Evolutionary conservation across 148 eudicot species (phyloP).

Genomic region (Agrostemma githago): DNA sequence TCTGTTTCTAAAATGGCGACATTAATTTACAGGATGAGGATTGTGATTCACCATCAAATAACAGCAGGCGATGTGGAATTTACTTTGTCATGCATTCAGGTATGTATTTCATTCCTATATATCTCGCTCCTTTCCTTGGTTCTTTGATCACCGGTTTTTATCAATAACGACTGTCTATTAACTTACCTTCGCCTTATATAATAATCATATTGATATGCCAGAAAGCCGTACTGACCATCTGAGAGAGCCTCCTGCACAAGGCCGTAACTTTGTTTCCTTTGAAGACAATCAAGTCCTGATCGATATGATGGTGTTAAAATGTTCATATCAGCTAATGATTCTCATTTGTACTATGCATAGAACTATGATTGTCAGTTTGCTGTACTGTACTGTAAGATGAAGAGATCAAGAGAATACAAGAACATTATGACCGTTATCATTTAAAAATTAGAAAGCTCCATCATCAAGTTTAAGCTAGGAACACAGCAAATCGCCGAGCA

Average conservation of each 20-base stretch:
- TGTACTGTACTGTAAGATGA: too few relatives aligned
- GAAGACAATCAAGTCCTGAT: neutral
- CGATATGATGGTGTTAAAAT: neutral
- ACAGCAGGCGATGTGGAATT: conserved; percentile 62
- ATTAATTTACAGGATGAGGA: conserved; percentile 51
- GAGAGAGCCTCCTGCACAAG: conserved; percentile 16
- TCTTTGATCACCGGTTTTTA: too few relatives aligned
- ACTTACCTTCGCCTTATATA: neutral
- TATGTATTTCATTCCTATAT: conserved; percentile 10
- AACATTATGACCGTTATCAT: too few relatives aligned
- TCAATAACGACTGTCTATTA: neutral
- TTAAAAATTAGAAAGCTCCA: too few relatives aligned
- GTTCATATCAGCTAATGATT: too few relatives aligned
- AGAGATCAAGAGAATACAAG: too few relatives aligned
- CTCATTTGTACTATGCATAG: neutral
- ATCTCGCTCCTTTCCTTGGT: neutral
- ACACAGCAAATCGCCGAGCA: too few relatives aligned
- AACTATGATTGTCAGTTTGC: neutral
- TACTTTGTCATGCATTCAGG: conserved; percentile 77
- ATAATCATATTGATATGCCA: conserved; percentile 26
- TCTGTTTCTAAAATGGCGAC: neutral
- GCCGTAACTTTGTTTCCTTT: neutral
- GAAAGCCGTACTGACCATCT: conserved; percentile 52
- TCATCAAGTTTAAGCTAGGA: too few relatives aligned
- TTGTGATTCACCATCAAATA: conserved; percentile 83